Conservation (phyloP, 306 rosid genomes). For the Vigna mungo region DNA sequence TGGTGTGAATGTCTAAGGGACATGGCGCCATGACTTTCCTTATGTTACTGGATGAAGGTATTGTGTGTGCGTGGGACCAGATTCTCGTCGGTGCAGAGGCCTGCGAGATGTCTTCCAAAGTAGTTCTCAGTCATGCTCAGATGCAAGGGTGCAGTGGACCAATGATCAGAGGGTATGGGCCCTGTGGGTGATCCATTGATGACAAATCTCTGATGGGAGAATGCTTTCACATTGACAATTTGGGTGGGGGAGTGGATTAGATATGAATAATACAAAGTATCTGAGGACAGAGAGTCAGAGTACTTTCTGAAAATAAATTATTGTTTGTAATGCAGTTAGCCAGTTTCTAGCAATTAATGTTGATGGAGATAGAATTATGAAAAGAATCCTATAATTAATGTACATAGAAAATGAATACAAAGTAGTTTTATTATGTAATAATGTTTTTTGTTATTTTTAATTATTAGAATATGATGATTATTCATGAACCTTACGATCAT, state of each 20-base stretch:
- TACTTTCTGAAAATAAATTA: neutral
- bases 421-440: neutral
- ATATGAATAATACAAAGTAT: neutral
- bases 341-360: neutral
- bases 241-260: neutral
- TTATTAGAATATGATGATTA: neutral
- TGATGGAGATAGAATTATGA: neutral
- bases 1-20: slow-evolving; percentile 10
- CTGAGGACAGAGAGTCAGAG: neutral
- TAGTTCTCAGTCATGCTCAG: neutral
- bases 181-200: neutral
- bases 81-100: slow-evolving; percentile 3
- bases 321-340: neutral
- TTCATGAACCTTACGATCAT: neutral
- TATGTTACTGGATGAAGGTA: neutral
- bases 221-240: slow-evolving; percentile 3
- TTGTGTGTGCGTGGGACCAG: neutral
- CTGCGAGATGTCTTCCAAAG: neutral
- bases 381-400: neutral
- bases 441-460: neutral
- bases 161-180: neutral
- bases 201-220: neutral
- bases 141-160: neutral
- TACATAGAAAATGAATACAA: neutral
- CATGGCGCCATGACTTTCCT: neutral